Percentiles rank a stretch among this genome's conserved stretches.
phyloP scores from a whole-genome alignment of 2,329 filamentous ascomycete genomes.

The Pseudonectria foliicola region DNA sequence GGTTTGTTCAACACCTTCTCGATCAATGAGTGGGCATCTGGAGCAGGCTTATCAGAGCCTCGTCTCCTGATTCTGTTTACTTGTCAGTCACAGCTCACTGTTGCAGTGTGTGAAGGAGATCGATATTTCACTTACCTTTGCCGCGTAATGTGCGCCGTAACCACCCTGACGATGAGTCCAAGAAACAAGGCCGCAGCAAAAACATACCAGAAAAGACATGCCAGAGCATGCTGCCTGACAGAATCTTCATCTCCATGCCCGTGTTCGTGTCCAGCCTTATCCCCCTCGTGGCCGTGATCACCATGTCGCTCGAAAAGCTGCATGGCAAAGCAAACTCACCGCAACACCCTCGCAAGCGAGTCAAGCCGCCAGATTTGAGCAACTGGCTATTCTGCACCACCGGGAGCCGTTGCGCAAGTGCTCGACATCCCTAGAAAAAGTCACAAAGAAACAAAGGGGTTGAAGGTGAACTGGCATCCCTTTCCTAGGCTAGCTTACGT shows the following conservation, averaged over 20 bases:
- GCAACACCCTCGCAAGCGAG: too few species aligned
- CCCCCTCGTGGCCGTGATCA: constrained; percentile 12
- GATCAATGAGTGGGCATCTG: constrained; percentile 7
- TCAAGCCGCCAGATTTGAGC: too few species aligned
- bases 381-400: too few species aligned
- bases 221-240: constrained; percentile 18
- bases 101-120: too few species aligned
- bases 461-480: too few species aligned
- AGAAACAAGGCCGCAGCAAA: constrained; percentile 11
- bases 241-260: constrained; percentile 16
- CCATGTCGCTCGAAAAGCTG: constrained; percentile 14
- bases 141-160: constrained; percentile 12
- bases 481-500: constrained; percentile 15
- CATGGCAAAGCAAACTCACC: constrained; percentile 5
- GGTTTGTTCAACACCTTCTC: constrained; percentile 13
- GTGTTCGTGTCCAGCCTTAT: constrained; percentile 8
- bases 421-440: too few species aligned
- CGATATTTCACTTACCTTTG: constrained; percentile 13
- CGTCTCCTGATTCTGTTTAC: constrained; percentile 11
- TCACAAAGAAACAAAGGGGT: too few species aligned
- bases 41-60: constrained; percentile 7
- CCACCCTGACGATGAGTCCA: constrained; percentile 10
- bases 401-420: too few species aligned
- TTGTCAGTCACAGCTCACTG: not conserved
- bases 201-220: constrained; percentile 19